Evolutionary conservation across 2,329 filamentous ascomycete species (phyloP).

Genomic region (Penicillium occitanis): DNA sequence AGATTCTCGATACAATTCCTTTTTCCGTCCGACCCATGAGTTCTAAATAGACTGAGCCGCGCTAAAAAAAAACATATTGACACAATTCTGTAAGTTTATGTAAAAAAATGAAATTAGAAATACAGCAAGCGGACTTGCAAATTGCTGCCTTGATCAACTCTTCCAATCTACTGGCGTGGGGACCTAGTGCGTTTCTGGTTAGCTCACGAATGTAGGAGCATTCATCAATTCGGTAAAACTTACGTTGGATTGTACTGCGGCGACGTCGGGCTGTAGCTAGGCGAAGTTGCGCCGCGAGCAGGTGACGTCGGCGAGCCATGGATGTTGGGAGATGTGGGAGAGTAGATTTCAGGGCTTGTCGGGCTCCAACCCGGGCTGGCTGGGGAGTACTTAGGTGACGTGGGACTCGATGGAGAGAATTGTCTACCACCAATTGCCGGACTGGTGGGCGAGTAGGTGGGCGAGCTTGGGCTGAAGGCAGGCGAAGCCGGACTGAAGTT

Average conservation of each 20-base stretch:
- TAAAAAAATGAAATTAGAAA: conserved; percentile 39
- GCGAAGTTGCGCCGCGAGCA: conserved; percentile 39
- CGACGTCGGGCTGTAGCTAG: conserved; percentile 47
- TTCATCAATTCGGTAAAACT: conserved; percentile 26
- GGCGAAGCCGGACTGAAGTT: conserved; percentile 54
- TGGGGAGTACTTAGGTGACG: conserved; percentile 56
- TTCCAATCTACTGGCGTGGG: conserved; percentile 41
- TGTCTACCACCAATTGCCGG: conserved; percentile 48
- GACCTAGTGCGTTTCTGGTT: conserved; percentile 31
- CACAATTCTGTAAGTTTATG: conserved; percentile 24
- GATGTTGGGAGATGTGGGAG: conserved; percentile 52
- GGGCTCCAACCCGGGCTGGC: conserved; percentile 53
- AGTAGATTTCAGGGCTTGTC: conserved; percentile 50
- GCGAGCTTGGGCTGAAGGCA: conserved; percentile 57
- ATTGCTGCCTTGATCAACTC: conserved; percentile 25
- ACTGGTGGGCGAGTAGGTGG: conserved; percentile 58
- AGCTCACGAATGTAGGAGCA: background rate
- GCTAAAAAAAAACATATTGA: conserved; percentile 2
- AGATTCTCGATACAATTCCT: background rate
- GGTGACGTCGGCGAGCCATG: conserved; percentile 47
- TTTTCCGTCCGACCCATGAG: background rate
- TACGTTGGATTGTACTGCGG: conserved; percentile 46
- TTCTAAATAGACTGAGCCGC: background rate
- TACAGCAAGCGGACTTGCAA: conserved; percentile 28
- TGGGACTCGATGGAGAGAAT: conserved; percentile 49